Evolutionary conservation across 495 filamentous ascomycete genomes (phyloP).

Genomic region (Tuber aestivum): DNA sequence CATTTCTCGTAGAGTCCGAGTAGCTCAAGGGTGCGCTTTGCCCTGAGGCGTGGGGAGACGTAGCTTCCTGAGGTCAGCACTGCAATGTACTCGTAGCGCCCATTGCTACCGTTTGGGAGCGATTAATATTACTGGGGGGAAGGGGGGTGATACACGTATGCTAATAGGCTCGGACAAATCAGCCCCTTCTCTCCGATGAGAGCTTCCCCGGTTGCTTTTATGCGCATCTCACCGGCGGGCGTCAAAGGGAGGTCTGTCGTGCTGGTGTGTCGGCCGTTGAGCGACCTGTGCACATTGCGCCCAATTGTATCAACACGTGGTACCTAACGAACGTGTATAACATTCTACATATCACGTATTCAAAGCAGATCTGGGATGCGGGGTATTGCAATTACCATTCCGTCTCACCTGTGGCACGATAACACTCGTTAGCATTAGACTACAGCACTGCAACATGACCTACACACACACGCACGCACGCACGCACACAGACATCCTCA

Average conservation of each 20-base stretch:
- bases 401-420: slow-evolving; percentile 17
- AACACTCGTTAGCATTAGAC: neutral
- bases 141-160: slow-evolving; percentile 53
- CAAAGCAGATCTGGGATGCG: neutral
- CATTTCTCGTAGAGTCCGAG: slow-evolving; percentile 52
- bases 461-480: neutral
- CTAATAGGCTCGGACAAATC: slow-evolving; percentile 75
- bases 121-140: neutral
- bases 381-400: slow-evolving; percentile 22
- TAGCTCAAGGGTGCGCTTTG: slow-evolving; percentile 87
- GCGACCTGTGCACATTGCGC: slow-evolving; percentile 53
- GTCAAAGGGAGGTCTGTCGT: slow-evolving; percentile 81
- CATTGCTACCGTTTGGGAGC: neutral
- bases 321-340: neutral
- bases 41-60: slow-evolving; percentile 79
- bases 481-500: neutral
- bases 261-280: slow-evolving; percentile 86
- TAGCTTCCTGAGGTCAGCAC: slow-evolving; percentile 45
- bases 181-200: slow-evolving; percentile 78
- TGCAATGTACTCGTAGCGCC: slow-evolving; percentile 9
- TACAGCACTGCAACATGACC: neutral
- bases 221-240: slow-evolving; percentile 74
- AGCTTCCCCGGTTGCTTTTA: slow-evolving; percentile 75
- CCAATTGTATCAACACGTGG: slow-evolving; percentile 6
- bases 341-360: neutral